Percentiles rank a stretch among this genome's conserved stretches.
These are phyloP conservation scores for Penicillium maclennaniae DNA, from an alignment of 495 filamentous ascomycete species.

Conservation along the genomic window DNA sequence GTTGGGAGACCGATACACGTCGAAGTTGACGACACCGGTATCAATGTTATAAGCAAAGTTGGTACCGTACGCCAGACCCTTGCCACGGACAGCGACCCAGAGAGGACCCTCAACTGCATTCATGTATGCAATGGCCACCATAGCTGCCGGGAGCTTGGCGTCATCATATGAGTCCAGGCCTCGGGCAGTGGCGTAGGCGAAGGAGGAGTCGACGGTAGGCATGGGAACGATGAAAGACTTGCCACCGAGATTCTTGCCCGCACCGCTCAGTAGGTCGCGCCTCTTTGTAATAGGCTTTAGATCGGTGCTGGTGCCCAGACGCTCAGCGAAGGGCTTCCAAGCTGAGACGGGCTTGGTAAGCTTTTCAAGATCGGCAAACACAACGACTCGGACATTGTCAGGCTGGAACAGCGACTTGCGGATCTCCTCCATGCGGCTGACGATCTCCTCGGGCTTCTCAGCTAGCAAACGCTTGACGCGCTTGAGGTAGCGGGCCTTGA, in stretches of 20 bases:
- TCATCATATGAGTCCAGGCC: conserved; percentile 73
- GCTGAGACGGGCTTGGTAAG: conserved; percentile 74
- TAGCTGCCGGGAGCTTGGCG: conserved; percentile 72
- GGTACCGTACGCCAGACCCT: conserved; percentile 85
- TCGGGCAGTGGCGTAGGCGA: conserved; percentile 66
- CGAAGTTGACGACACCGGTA: conserved; percentile 72
- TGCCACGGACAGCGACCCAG: conserved; percentile 87
- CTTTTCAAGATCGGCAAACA: conserved; percentile 76
- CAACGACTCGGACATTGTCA: conserved; percentile 77
- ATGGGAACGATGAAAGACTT: conserved; percentile 81
- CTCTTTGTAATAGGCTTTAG: conserved; percentile 58
- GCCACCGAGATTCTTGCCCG: conserved; percentile 68
- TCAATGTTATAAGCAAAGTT: conserved; percentile 71
- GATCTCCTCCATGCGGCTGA: conserved; percentile 72
- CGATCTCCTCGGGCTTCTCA: conserved; percentile 63
- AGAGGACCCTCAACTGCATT: conserved; percentile 92
- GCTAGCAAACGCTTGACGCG: conserved; percentile 73
- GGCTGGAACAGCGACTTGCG: conserved; percentile 69
- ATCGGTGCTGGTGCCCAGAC: conserved; percentile 43
- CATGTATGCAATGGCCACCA: conserved; percentile 86
- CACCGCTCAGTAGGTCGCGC: conserved; percentile 61
- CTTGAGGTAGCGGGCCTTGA: conserved; percentile 85
- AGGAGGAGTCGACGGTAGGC: conserved; percentile 90
- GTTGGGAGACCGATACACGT: conserved; percentile 85
- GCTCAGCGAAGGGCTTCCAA: conserved; percentile 65